Conservation (phyloP, 2,329 filamentous ascomycete species). For the Alternaria longipes region DNA sequence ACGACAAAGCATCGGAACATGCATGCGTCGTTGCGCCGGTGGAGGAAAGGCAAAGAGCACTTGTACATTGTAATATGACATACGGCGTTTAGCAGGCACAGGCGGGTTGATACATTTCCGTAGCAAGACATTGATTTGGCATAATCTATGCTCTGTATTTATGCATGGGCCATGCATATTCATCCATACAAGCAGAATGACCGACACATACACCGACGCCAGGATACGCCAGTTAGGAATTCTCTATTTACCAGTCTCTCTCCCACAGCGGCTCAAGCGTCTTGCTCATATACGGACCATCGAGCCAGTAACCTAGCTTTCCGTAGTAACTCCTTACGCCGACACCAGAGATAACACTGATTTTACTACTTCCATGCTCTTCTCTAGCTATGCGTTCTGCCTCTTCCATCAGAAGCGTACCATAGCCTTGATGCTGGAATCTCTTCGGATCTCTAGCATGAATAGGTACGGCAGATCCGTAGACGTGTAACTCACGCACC, state of each 20-base stretch:
- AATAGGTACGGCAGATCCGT: constrained; percentile 95
- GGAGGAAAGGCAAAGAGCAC: constrained; percentile 6
- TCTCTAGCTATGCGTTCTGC: constrained; percentile 93
- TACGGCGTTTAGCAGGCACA: constrained; percentile 27
- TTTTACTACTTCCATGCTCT: constrained; percentile 92
- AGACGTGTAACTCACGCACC: constrained; percentile 94
- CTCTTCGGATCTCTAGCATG: constrained; percentile 94
- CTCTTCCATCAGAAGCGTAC: constrained; percentile 96
- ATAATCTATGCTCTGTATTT: constrained; percentile 10
- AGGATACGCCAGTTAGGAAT: constrained; percentile 4
- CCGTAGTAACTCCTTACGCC: constrained; percentile 95
- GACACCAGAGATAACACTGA: constrained; percentile 97
- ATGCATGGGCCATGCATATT: constrained; percentile 5
- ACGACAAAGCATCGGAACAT: background rate
- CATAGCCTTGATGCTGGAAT: constrained; percentile 98
- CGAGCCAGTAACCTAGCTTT: constrained; percentile 90
- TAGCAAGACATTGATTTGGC: constrained; percentile 13
- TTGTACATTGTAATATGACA: constrained; percentile 28
- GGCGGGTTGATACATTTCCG: constrained; percentile 11
- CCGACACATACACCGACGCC: constrained; percentile 11
- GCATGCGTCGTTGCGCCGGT: background rate
- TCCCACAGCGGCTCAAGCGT: constrained; percentile 47
- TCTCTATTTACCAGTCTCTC: constrained; percentile 37
- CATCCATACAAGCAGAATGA: background rate
- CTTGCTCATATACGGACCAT: constrained; percentile 76